These are phyloP conservation scores for Sanghuangporus weigelae DNA, from an alignment of 1,284 basidiomycete species.

Conservation along the genomic window DNA sequence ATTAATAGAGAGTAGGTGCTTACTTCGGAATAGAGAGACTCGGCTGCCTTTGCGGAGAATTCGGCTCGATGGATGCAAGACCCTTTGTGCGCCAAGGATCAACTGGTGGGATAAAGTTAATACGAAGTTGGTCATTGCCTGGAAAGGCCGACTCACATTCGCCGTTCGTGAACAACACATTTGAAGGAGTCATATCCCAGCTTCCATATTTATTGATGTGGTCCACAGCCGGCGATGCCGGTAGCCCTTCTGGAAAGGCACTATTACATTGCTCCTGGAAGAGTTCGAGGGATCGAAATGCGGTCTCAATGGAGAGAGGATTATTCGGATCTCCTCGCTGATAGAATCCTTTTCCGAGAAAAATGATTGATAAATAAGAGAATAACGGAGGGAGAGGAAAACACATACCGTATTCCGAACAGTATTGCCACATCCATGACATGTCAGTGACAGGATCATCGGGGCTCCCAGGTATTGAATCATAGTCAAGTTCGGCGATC, in stretches of 20 bases:
- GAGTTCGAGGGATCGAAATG: constrained; percentile 37
- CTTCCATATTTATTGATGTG: constrained; percentile 46
- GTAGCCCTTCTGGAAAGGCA: constrained; percentile 33
- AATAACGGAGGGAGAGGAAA: not conserved
- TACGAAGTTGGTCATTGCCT: not conserved
- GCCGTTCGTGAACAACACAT: constrained; percentile 45
- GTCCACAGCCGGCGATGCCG: constrained; percentile 36
- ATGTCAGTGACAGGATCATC: constrained; percentile 39
- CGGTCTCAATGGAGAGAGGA: constrained; percentile 42
- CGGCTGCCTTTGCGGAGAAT: constrained; percentile 39
- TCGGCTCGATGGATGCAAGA: constrained; percentile 42
- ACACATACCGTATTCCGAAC: constrained; percentile 43
- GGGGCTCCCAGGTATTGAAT: constrained; percentile 34
- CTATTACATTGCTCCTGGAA: constrained; percentile 41
- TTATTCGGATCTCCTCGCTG: constrained; percentile 42
- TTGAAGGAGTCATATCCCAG: constrained; percentile 45
- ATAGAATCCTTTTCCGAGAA: constrained; percentile 35
- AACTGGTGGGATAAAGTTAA: constrained; percentile 26
- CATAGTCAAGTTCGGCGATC: constrained; percentile 41
- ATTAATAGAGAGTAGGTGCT: constrained; percentile 11
- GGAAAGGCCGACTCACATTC: constrained; percentile 33
- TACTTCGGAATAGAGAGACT: constrained; percentile 35
- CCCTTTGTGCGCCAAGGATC: constrained; percentile 52
- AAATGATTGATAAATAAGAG: not conserved
- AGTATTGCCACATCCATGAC: constrained; percentile 52